Evolutionary conservation across 2,329 filamentous ascomycete species (phyloP).

Genomic region (Chaetomium globosum): DNA sequence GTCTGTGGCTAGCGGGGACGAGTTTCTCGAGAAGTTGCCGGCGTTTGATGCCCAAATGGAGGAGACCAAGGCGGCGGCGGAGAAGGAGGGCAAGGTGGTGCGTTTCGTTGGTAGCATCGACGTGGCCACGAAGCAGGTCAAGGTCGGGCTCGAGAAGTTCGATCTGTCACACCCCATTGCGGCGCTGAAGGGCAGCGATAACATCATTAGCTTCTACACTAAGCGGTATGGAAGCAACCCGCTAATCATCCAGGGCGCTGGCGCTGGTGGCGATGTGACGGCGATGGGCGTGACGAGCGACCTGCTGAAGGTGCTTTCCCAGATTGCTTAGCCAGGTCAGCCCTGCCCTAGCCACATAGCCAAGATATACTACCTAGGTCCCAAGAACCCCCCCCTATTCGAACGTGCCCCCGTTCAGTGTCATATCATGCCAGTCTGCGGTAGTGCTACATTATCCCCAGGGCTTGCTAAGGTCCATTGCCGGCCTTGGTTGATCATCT

Average conservation of each 20-base stretch:
- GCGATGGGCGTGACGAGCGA: slow-evolving; percentile 98
- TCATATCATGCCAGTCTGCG: too few relatives aligned
- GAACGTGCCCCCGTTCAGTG: not conserved
- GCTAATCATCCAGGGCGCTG: slow-evolving; percentile 90
- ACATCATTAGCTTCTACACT: slow-evolving; percentile 98
- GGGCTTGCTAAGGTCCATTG: not conserved
- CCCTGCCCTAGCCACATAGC: not conserved
- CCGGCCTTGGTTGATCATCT: not conserved
- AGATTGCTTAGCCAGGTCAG: slow-evolving; percentile 50
- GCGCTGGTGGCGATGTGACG: slow-evolving; percentile 91
- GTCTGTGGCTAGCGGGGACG: slow-evolving; percentile 72
- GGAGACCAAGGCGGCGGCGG: slow-evolving; percentile 78
- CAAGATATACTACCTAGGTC: slow-evolving; percentile 13
- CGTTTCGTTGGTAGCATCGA: slow-evolving; percentile 94
- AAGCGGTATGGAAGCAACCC: slow-evolving; percentile 90
- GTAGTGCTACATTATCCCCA: not conserved
- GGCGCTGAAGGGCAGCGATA: slow-evolving; percentile 92
- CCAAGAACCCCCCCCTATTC: not conserved
- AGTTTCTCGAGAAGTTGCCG: slow-evolving; percentile 80
- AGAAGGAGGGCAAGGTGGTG: slow-evolving; percentile 86
- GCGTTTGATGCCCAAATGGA: slow-evolving; percentile 91
- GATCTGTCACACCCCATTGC: slow-evolving; percentile 90
- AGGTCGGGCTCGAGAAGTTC: slow-evolving; percentile 89
- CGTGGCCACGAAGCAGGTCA: slow-evolving; percentile 75
- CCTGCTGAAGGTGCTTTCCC: slow-evolving; percentile 81